phyloP scores from a whole-genome alignment of 2,329 filamentous ascomycete species.

The Trichoderma sp. region DNA sequence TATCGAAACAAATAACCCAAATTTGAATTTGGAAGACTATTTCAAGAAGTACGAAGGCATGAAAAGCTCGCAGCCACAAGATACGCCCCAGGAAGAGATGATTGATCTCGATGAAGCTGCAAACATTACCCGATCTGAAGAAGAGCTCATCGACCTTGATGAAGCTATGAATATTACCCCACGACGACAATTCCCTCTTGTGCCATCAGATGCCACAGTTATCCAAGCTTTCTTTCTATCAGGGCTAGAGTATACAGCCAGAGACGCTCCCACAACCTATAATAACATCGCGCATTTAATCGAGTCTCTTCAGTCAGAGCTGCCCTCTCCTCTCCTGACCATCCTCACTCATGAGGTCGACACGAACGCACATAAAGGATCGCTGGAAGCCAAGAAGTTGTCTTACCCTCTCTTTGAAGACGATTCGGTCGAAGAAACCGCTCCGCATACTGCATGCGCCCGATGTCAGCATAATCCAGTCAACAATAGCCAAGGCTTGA shows the following conservation, averaged over 20 bases:
- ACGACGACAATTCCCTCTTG: background rate
- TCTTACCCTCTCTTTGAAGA: background rate
- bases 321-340: background rate
- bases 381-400: background rate
- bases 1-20: background rate
- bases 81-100: background rate
- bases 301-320: background rate
- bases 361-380: background rate
- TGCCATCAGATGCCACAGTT: background rate
- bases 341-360: background rate
- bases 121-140: too few species aligned
- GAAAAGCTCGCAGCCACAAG: background rate
- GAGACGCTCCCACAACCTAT: background rate
- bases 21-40: background rate
- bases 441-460: slow-evolving; percentile 11
- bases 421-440: background rate
- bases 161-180: background rate
- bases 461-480: background rate
- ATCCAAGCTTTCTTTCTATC: background rate
- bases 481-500: background rate
- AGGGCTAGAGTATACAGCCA: background rate
- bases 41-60: background rate
- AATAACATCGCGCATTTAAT: background rate
- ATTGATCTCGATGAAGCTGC: too few species aligned
- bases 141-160: too few species aligned